Base-by-base conservation (phyloP, 495 filamentous ascomycete genomes). In the Aspergillus sclerotiicarbonarius region DNA sequence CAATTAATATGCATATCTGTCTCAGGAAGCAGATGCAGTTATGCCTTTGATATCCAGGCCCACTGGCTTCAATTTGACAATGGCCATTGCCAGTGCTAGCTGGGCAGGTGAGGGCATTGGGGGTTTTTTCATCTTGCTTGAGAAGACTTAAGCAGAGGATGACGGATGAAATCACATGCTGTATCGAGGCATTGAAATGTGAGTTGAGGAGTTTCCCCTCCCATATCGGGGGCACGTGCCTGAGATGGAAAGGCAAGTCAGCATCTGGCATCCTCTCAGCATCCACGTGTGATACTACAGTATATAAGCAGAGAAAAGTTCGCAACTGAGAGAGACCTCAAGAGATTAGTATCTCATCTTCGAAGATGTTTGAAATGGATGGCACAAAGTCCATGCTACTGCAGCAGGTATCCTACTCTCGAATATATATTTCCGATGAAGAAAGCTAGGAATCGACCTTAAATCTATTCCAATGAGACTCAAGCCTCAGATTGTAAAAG, bases 11-110 rank as follows among this genome's bases (percentile, higher is more conserved):
- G 25, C 25, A 31, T 39, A 53, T 30, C 30, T 19, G 7, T 51
- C 15, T 9, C 16, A 4, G 6, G 19, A 55, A 45, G 6, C 21
- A 2, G 18, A 12, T 3, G 9, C 16, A 25, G 37, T n/a, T 33
- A 9, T 54, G 79, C 80, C 79, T 60, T 67, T 68, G 9, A 75
- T 69, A 32, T 67, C 57, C 15, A 69, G 39, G 30, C 56, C 62
- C 19, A 65, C 63, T 32, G 79, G 78, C 47, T 76, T 77, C 8
- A 67, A 63, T 53, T 79, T 81, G 45, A 76, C 70, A 41, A 82
- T 73, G 3, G 74, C 69, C 50, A 82, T 54, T 13, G 79, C 78
- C 29, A 82, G 68, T 7, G 77, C 74, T 54, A 81, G 30, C 46
- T 78, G 75, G 29, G 67, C 61, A 46, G 69, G 69, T 13, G 68